Evolutionary conservation across 1,284 basidiomycete genomes (phyloP).

Genomic region (Ustilago trichophora): DNA sequence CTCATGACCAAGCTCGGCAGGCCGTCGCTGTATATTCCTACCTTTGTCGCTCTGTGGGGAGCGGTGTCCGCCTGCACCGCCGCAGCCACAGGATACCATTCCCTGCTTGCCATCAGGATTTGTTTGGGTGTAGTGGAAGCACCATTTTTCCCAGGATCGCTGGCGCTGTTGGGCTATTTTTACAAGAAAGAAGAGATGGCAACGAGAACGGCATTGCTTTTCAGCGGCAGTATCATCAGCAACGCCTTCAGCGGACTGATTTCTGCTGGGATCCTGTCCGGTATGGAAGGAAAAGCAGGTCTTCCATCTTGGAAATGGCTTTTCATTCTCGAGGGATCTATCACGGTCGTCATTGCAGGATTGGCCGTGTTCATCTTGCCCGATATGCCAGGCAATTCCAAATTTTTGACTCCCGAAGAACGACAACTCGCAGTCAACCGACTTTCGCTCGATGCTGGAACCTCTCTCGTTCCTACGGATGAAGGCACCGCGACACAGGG

Average conservation of each 20-base stretch:
- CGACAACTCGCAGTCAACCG: conserved; percentile 43
- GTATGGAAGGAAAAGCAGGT: conserved; percentile 36
- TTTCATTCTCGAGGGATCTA: conserved; percentile 53
- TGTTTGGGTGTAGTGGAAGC: conserved; percentile 64
- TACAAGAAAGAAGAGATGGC: conserved; percentile 67
- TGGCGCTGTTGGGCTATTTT: conserved; percentile 65
- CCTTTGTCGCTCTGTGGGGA: conserved; percentile 53
- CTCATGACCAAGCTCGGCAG: conserved; percentile 60
- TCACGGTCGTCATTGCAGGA: conserved; percentile 37
- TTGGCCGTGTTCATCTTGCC: conserved; percentile 42
- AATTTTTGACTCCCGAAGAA: conserved; percentile 42
- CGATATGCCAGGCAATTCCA: conserved; percentile 53
- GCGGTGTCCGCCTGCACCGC: conserved; percentile 54
- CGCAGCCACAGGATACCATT: conserved; percentile 58
- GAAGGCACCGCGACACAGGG: conserved; percentile 69
- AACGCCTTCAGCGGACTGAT: conserved; percentile 61
- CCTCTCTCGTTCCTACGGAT: conserved; percentile 71
- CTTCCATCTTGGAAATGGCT: conserved; percentile 55
- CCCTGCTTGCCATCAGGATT: conserved; percentile 61
- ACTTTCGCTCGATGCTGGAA: conserved; percentile 71
- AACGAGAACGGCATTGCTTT: conserved; percentile 63
- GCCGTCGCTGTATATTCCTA: conserved; percentile 61
- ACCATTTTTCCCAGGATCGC: conserved; percentile 57
- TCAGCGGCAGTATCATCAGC: conserved; percentile 53
- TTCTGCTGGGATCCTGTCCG: conserved; percentile 40